Percentiles rank a stretch among this genome's conserved stretches.
Evolutionary conservation across 768 basidiomycete species (phyloP).

Genomic region (Phanerodontia chrysosporium): DNA sequence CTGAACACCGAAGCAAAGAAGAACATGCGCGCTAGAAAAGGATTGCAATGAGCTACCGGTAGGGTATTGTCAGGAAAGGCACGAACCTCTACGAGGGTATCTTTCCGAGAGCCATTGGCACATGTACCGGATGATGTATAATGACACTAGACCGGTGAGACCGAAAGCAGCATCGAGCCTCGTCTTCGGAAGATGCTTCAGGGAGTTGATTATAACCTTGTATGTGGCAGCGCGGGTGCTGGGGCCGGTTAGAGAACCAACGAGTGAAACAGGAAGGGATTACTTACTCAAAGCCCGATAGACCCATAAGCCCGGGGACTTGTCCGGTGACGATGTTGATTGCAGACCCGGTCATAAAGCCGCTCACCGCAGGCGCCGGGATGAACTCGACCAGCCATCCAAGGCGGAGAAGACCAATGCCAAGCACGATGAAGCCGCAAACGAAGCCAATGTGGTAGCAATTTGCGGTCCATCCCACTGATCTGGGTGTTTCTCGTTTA

Average conservation of each 20-base stretch:
- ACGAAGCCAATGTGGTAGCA: slow-evolving; percentile 84
- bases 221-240: slow-evolving; percentile 85
- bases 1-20: slow-evolving; percentile 75
- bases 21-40: slow-evolving; percentile 38
- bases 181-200: slow-evolving; percentile 71
- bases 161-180: slow-evolving; percentile 87
- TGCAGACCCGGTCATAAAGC: slow-evolving; percentile 95
- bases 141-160: slow-evolving; percentile 59
- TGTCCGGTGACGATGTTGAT: slow-evolving; percentile 88
- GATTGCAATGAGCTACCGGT: background rate
- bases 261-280: background rate
- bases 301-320: slow-evolving; percentile 84
- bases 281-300: slow-evolving; percentile 73
- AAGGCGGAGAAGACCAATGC: slow-evolving; percentile 81
- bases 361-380: slow-evolving; percentile 74
- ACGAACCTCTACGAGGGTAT: slow-evolving; percentile 57
- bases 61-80: background rate
- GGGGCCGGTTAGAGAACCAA: slow-evolving; percentile 8
- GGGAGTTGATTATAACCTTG: slow-evolving; percentile 83
- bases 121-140: slow-evolving; percentile 65
- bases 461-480: slow-evolving; percentile 67
- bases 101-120: slow-evolving; percentile 49
- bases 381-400: slow-evolving; percentile 96
- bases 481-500: slow-evolving; percentile 49
- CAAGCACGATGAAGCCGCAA: slow-evolving; percentile 87